Conservation (phyloP, 352 stramenopile species). For the Nothophytophthora sp. region DNA sequence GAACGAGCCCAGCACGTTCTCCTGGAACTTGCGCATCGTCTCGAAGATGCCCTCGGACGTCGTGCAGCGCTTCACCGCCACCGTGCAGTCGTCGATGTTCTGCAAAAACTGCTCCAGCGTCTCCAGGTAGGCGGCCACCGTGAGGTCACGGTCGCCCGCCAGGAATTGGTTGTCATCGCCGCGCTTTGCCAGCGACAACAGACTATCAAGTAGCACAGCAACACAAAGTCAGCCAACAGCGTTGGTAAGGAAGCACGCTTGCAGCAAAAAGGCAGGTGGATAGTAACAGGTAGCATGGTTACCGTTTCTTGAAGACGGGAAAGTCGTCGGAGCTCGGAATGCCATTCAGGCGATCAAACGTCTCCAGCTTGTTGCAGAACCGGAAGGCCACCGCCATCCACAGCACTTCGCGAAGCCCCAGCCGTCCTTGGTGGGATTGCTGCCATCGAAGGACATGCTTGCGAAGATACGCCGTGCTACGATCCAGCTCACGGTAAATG, state of each 20-base stretch:
- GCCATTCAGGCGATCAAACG: conserved; percentile 75
- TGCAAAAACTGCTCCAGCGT: conserved; percentile 69
- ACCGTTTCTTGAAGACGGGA: conserved; percentile 67
- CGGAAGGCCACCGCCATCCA: conserved; percentile 85
- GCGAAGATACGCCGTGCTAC: conserved; percentile 77
- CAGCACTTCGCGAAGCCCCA: conserved; percentile 72
- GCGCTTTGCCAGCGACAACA: conserved; percentile 58
- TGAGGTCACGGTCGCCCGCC: conserved; percentile 62
- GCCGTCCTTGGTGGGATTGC: conserved; percentile 62
- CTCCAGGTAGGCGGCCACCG: conserved; percentile 56
- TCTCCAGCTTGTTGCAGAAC: conserved; percentile 84
- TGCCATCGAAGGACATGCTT: conserved; percentile 84
- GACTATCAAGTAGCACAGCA: conserved; percentile 41
- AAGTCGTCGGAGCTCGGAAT: conserved; percentile 79
- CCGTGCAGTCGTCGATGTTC: conserved; percentile 61
- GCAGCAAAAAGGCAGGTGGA: neutral
- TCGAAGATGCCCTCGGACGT: conserved; percentile 63
- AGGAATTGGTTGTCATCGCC: conserved; percentile 46
- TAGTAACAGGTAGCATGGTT: neutral
- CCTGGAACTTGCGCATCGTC: conserved; percentile 59
- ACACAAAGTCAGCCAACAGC: neutral
- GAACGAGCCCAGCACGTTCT: conserved; percentile 81
- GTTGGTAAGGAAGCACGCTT: neutral
- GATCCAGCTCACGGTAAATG: conserved; percentile 83
- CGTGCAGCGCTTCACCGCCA: conserved; percentile 49